Conservation (phyloP, 805 yeast genomes). For the Ogataea angusta region DNA sequence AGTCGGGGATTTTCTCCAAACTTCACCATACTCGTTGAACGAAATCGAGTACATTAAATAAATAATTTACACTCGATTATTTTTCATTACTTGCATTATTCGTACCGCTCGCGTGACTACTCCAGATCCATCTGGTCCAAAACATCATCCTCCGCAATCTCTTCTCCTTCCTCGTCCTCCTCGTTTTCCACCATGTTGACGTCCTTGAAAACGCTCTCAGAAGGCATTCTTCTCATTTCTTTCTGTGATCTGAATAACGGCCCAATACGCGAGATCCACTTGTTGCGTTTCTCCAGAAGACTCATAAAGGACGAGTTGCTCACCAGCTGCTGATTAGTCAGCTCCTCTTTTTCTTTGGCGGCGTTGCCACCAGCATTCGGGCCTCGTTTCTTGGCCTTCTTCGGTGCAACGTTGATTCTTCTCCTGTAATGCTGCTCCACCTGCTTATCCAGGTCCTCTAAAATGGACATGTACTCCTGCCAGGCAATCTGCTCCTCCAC, state of each 20-base stretch:
- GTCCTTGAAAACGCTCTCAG: constrained; percentile 50
- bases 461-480: constrained; percentile 86
- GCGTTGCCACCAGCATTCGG: constrained; percentile 22
- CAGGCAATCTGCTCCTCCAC: constrained; percentile 89
- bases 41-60: background rate
- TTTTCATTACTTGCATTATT: background rate
- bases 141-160: constrained; percentile 25
- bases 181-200: constrained; percentile 30
- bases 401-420: constrained; percentile 68
- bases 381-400: constrained; percentile 55
- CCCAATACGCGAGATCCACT: constrained; percentile 91
- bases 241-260: constrained; percentile 69
- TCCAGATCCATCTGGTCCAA: constrained; percentile 15
- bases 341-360: constrained; percentile 25
- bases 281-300: constrained; percentile 74
- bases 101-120: background rate
- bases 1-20: constrained; percentile 12
- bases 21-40: constrained; percentile 19
- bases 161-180: constrained; percentile 28
- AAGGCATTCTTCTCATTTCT: constrained; percentile 75
- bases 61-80: too few relatives aligned
- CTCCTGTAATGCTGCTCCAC: constrained; percentile 91
- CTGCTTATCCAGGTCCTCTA: constrained; percentile 94
- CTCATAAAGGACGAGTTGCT: constrained; percentile 77
- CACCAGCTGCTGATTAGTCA: constrained; percentile 53